Percentiles rank a stretch among this genome's conserved stretches.
These are phyloP conservation scores for Rhizophora apiculata DNA, from an alignment of 345 rosid genomes.

Conservation along the genomic window DNA sequence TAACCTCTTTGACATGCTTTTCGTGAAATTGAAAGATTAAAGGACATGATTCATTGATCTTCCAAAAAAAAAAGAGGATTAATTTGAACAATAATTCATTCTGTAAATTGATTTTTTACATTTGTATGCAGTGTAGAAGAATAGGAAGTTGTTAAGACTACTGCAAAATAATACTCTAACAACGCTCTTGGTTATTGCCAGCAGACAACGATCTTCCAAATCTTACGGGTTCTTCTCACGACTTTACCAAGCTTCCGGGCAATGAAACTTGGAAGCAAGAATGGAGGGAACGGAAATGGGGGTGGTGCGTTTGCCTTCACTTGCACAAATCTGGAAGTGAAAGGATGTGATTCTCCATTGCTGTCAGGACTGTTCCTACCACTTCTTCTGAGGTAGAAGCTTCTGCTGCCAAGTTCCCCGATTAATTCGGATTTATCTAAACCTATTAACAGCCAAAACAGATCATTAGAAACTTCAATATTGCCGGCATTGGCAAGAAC, in stretches of 20 bases:
- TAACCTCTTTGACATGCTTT: no score
- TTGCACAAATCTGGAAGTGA: conserved; percentile 13
- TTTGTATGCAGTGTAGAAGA: no score
- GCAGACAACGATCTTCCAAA: conserved; percentile 66
- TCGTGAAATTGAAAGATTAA: no score
- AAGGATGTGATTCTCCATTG: conserved; percentile 20
- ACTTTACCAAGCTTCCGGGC: conserved; percentile 50
- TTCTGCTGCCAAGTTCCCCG: conserved; percentile 65
- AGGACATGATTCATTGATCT: no score
- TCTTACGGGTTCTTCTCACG: conserved; percentile 46
- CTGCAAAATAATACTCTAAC: not conserved
- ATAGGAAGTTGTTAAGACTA: no score
- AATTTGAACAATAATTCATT: no score
- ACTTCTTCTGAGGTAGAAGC: conserved; percentile 62
- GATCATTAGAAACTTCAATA: not conserved
- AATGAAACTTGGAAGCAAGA: conserved; percentile 40
- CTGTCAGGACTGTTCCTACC: conserved; percentile 20
- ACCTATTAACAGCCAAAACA: conserved; percentile 31
- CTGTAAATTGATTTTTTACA: no score
- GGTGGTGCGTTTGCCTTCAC: conserved; percentile 18
- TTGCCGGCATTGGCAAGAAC: no score
- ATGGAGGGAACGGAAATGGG: conserved; percentile 28
- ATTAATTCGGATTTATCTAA: conserved; percentile 55
- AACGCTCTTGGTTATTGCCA: conserved; percentile 27
- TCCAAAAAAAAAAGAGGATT: no score